These are phyloP conservation scores for Globisporangium spinosum DNA, from an alignment of 352 stramenopile species.

Conservation along the genomic window DNA sequence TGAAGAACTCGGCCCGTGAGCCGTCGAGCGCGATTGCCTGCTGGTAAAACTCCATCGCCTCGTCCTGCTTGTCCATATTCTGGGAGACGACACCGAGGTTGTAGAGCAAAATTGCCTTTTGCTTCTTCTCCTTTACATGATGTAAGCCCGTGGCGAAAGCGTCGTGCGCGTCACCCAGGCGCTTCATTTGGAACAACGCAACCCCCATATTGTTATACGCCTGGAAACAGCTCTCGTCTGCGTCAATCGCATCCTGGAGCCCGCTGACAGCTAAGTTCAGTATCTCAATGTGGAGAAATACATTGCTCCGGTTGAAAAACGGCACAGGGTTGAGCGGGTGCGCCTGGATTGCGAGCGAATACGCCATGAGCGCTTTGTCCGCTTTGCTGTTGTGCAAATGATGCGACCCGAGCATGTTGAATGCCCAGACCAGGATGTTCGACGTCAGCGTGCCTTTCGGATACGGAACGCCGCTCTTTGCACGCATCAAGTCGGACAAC, in stretches of 20 bases:
- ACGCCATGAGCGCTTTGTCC: conserved; percentile 51
- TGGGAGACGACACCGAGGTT: conserved; percentile 44
- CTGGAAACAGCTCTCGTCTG: conserved; percentile 31
- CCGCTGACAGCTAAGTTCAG: conserved; percentile 34
- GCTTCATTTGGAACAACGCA: conserved; percentile 37
- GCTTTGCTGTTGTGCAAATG: conserved; percentile 22
- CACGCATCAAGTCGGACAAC: conserved; percentile 25
- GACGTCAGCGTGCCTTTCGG: conserved; percentile 41
- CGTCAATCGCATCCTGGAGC: conserved; percentile 48
- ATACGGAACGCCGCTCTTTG: conserved; percentile 23
- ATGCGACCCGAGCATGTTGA: conserved; percentile 43
- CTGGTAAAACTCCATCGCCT: conserved; percentile 51
- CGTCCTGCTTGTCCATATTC: conserved; percentile 32
- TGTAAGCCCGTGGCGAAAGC: conserved; percentile 36
- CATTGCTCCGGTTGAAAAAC: conserved; percentile 55
- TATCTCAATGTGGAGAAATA: conserved; percentile 40
- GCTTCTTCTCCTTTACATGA: conserved; percentile 23
- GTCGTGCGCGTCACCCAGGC: conserved; percentile 41
- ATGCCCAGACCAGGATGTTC: conserved; percentile 44
- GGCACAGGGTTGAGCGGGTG: conserved; percentile 31
- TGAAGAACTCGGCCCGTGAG: conserved; percentile 44
- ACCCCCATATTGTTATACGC: conserved; percentile 54
- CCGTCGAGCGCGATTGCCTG: conserved; percentile 41
- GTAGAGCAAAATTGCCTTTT: conserved; percentile 39
- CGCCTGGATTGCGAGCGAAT: conserved; percentile 48